Evolutionary conservation across 2,329 filamentous ascomycete species (phyloP).

Genomic region (Calonectria multiphialidica): DNA sequence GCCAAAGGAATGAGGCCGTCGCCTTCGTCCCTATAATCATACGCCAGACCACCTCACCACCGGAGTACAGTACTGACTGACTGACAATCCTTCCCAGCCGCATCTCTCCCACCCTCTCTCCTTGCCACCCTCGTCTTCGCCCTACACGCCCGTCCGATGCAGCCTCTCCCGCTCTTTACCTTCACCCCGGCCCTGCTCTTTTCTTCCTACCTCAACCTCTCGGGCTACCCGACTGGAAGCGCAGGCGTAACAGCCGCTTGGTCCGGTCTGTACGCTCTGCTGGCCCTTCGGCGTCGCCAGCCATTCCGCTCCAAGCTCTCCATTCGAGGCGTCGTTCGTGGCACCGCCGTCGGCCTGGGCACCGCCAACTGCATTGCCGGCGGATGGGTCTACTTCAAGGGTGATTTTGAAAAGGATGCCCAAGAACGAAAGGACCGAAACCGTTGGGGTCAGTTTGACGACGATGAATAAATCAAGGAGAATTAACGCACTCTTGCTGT

Average conservation of each 20-base stretch:
- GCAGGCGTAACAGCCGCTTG: slow-evolving; percentile 68
- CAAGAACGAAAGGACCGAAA: slow-evolving; percentile 61
- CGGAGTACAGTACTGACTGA: too few species aligned
- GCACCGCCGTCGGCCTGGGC: slow-evolving; percentile 62
- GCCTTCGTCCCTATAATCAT: not conserved
- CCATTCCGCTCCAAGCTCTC: slow-evolving; percentile 56
- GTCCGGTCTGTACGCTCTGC: slow-evolving; percentile 68
- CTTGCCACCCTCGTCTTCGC: slow-evolving; percentile 68
- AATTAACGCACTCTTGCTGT: too few species aligned
- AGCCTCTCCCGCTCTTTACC: slow-evolving; percentile 63
- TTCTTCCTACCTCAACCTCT: slow-evolving; percentile 69
- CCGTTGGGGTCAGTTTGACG: slow-evolving; percentile 58
- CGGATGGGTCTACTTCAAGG: slow-evolving; percentile 64
- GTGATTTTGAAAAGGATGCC: slow-evolving; percentile 63
- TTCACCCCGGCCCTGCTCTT: slow-evolving; percentile 67
- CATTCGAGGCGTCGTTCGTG: slow-evolving; percentile 63
- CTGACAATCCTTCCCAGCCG: slow-evolving; percentile 53
- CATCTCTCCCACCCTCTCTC: slow-evolving; percentile 65
- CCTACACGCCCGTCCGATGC: slow-evolving; percentile 67
- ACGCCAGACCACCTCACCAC: not conserved
- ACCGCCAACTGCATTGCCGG: slow-evolving; percentile 61
- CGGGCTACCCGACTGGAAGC: slow-evolving; percentile 68
- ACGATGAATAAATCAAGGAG: not conserved
- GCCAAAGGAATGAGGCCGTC: not conserved
- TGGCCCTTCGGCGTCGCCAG: slow-evolving; percentile 63